phyloP scores from a whole-genome alignment of 495 filamentous ascomycete genomes.

The Penicillium desertorum region DNA sequence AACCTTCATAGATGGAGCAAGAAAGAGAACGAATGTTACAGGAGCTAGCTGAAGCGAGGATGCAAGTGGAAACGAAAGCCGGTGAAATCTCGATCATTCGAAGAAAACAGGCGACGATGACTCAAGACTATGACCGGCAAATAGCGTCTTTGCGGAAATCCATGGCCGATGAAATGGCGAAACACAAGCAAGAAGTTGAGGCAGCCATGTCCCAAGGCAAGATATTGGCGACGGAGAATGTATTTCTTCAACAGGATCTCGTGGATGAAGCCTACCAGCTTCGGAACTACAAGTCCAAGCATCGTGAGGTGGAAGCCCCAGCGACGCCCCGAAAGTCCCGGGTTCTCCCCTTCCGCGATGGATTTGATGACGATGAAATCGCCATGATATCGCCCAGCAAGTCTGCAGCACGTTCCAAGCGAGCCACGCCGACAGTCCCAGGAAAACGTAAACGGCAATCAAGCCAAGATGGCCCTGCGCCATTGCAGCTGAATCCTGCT shows the following conservation, averaged over 20 bases:
- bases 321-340: slow-evolving; percentile 61
- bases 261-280: slow-evolving; percentile 55
- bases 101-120: slow-evolving; percentile 56
- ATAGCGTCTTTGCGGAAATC: slow-evolving; percentile 52
- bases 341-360: slow-evolving; percentile 60
- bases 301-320: slow-evolving; percentile 39
- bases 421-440: slow-evolving; percentile 56
- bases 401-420: slow-evolving; percentile 48
- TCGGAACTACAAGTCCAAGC: slow-evolving; percentile 48
- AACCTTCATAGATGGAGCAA: slow-evolving; percentile 46
- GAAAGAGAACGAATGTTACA: slow-evolving; percentile 51
- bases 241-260: slow-evolving; percentile 65
- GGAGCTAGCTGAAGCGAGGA: slow-evolving; percentile 50
- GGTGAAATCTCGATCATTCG: slow-evolving; percentile 71
- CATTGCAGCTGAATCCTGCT: slow-evolving; percentile 51
- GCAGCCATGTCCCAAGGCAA: slow-evolving; percentile 55
- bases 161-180: slow-evolving; percentile 55
- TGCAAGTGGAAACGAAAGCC: slow-evolving; percentile 51
- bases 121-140: slow-evolving; percentile 56
- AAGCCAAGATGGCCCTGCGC: slow-evolving; percentile 54
- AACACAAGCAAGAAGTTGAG: slow-evolving; percentile 57
- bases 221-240: slow-evolving; percentile 60
- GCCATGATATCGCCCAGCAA: slow-evolving; percentile 58
- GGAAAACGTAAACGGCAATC: slow-evolving; percentile 63
- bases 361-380: slow-evolving; percentile 73